Evolutionary conservation across 2,329 filamentous ascomycete species (phyloP), one percentile per base, ranked within the genome.

Genomic region (Neofusicoccum parvum): DNA sequence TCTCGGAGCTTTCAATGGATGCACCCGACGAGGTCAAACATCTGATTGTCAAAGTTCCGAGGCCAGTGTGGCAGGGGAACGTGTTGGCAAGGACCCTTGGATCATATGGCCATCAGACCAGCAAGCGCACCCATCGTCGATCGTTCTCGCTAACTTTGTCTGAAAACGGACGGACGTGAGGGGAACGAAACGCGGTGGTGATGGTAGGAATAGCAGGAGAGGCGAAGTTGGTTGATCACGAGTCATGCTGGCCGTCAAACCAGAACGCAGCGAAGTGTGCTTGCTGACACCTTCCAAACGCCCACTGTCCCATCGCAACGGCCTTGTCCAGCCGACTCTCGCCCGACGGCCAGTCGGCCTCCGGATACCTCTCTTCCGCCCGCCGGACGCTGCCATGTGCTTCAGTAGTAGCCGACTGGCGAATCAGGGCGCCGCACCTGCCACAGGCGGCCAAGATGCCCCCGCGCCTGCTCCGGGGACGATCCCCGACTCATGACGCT

Each of bases 401-500:
- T 36, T 36, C 41, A 46, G n/a, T 14, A 43, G 15, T 17, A 23
- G 56, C 56, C 56, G 43, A 37, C 34, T 37, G 43, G 34, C 56
- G 41, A 60, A 60, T 60, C 43, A 48, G 17, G 17, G 6, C 41
- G 10, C 14, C 6, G 6, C 14, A n/a, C 5, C n/a, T 59, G 41
- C 17, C 12, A 17, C 39, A 10, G 14, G 53, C n/a, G 23, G 53
- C 53, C 53, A 58, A 58, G 53, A 14, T 58, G 39, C 27, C 56
- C 56, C 39, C 9, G 37, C 53, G 12, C 39, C 34, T 32, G 15
- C 7, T 45, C n/a, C 56, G 27, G n/a, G 27, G 37, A 56, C 17
- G 51, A 54, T 56, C 53, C 12, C 15, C 14, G 14, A 59, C 54
- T 59, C 54, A 60, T 60, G 56, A 60, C 56, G 56, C 56, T 37